Percentiles rank a stretch among this genome's conserved stretches.
These are phyloP conservation scores for Exserohilum turcica DNA, from an alignment of 2,329 filamentous ascomycete genomes.

Conservation along the genomic window DNA sequence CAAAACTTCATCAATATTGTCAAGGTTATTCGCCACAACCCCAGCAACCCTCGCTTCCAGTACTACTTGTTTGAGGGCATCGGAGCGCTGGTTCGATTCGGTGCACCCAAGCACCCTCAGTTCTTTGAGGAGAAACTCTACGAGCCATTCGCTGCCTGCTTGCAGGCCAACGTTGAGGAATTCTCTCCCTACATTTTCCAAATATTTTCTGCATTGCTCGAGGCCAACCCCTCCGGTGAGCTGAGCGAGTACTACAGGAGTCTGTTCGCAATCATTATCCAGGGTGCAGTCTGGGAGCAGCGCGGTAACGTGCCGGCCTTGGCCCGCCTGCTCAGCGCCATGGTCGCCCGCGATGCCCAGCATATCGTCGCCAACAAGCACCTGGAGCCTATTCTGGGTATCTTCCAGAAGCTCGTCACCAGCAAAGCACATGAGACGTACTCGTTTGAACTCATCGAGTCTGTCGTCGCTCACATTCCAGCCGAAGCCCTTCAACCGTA, in stretches of 20 bases:
- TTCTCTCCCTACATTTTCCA: slow-evolving; percentile 98
- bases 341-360: slow-evolving; percentile 76
- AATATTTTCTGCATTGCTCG: slow-evolving; percentile 86
- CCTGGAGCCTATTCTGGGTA: slow-evolving; percentile 84
- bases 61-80: slow-evolving; percentile 98
- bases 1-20: slow-evolving; percentile 87
- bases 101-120: slow-evolving; percentile 69
- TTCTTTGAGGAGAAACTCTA: slow-evolving; percentile 83
- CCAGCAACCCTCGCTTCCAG: slow-evolving; percentile 96
- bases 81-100: slow-evolving; percentile 83
- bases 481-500: slow-evolving; percentile 76
- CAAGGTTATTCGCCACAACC: slow-evolving; percentile 88
- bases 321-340: slow-evolving; percentile 79
- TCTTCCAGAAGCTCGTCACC: slow-evolving; percentile 88
- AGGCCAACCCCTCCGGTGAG: slow-evolving; percentile 78
- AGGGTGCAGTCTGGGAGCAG: slow-evolving; percentile 85
- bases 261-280: slow-evolving; percentile 77
- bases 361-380: slow-evolving; percentile 79
- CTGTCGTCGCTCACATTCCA: slow-evolving; percentile 74
- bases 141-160: slow-evolving; percentile 77
- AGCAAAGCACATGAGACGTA: slow-evolving; percentile 84
- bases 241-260: slow-evolving; percentile 81
- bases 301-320: slow-evolving; percentile 92
- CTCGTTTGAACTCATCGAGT: slow-evolving; percentile 88
- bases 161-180: slow-evolving; percentile 84